phyloP scores from a whole-genome alignment of 2,329 filamentous ascomycete species.

The Alternaria rosae region DNA sequence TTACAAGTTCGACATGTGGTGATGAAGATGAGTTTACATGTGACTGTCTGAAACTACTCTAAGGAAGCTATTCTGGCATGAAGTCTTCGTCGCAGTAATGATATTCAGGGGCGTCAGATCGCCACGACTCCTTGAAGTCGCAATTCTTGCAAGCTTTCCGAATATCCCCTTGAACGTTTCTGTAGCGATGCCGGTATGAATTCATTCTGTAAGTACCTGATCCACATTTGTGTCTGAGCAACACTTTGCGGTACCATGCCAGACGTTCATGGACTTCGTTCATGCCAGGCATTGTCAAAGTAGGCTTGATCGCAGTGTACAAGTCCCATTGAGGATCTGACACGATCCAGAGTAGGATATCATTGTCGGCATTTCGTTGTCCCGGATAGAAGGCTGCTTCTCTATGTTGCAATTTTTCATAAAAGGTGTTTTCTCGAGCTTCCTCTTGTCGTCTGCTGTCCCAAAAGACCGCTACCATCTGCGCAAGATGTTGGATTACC shows the following conservation, averaged over 20 bases:
- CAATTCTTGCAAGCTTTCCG: background rate
- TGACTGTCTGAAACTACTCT: background rate
- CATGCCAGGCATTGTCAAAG: background rate
- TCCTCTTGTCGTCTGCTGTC: background rate
- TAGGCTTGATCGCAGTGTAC: background rate
- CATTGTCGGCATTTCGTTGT: fast-evolving
- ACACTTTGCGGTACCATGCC: background rate
- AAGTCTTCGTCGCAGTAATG: background rate
- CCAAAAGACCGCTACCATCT: background rate
- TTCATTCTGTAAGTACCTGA: no score
- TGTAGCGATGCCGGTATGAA: no score
- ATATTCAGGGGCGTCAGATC: background rate
- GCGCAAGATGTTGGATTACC: background rate
- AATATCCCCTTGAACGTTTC: background rate
- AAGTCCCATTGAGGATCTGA: background rate
- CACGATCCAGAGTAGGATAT: background rate
- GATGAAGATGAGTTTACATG: no score
- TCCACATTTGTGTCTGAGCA: background rate
- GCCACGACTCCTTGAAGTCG: background rate
- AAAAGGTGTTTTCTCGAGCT: background rate
- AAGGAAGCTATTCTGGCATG: background rate
- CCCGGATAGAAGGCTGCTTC: no score
- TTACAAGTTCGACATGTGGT: no score
- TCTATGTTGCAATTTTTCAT: no score
- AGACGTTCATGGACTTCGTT: background rate